phyloP scores from a whole-genome alignment of 2,329 filamentous ascomycete genomes.

The Lasiodiplodia theobromae region DNA sequence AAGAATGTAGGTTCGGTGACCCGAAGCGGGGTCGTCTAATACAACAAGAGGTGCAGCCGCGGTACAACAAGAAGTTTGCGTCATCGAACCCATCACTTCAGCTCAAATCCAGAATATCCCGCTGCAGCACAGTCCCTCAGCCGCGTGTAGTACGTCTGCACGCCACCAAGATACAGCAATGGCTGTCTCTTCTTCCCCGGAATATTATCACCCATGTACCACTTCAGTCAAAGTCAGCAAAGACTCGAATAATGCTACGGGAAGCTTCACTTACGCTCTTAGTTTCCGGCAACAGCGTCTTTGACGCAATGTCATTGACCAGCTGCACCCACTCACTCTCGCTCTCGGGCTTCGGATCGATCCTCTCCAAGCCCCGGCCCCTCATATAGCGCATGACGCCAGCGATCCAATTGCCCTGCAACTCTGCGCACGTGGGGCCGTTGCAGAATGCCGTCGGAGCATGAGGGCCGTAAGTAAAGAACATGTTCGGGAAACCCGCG shows the following conservation, averaged over 20 bases:
- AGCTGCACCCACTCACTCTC: slow-evolving; percentile 58
- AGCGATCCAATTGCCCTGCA: slow-evolving; percentile 65
- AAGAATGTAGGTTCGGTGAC: too few species aligned
- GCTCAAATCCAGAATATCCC: slow-evolving; percentile 35
- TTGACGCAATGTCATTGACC: slow-evolving; percentile 57
- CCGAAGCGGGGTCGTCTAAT: too few species aligned
- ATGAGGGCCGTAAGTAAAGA: slow-evolving; percentile 58
- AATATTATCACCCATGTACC: slow-evolving; percentile 64
- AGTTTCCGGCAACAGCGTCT: slow-evolving; percentile 58
- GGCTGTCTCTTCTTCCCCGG: slow-evolving; percentile 63
- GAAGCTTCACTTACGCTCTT: slow-evolving; percentile 41
- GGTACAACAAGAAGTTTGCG: too few species aligned
- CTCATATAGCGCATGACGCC: slow-evolving; percentile 60
- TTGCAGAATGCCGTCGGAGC: slow-evolving; percentile 64
- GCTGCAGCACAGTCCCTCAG: slow-evolving; percentile 33
- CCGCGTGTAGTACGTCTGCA: slow-evolving; percentile 37
- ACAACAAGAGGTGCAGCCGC: too few species aligned
- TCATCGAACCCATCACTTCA: slow-evolving; percentile 7
- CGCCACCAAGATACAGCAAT: slow-evolving; percentile 55
- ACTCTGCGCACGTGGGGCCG: slow-evolving; percentile 61
- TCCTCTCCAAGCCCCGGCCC: slow-evolving; percentile 55
- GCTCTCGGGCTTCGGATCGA: slow-evolving; percentile 58
- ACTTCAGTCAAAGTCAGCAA: slow-evolving; percentile 36
- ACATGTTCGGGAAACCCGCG: slow-evolving; percentile 54
- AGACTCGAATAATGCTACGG: accelerated